These are phyloP conservation scores for Carex scoparia DNA, from an alignment of 176 grass and related monocot species.

Conservation along the genomic window DNA sequence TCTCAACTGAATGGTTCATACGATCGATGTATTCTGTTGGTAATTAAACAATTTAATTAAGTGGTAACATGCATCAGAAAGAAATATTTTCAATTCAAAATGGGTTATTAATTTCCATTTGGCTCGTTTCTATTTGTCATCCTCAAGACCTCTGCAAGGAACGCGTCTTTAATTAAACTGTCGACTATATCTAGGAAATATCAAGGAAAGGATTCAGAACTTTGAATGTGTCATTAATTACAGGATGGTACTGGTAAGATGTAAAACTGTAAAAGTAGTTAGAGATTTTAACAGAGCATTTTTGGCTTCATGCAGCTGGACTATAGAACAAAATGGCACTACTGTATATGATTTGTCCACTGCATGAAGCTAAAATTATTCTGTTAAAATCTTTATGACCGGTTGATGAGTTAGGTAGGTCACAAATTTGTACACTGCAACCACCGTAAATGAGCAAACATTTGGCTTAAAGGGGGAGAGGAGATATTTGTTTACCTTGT, in stretches of 20 bases:
- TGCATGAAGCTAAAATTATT: too few relatives aligned
- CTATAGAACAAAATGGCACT: too few relatives aligned
- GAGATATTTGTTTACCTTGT: neutral
- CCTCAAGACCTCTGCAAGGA: too few relatives aligned
- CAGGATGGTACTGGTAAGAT: neutral
- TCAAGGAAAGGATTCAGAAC: neutral
- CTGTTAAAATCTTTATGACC: too few relatives aligned
- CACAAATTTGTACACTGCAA: neutral
- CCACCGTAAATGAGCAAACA: neutral
- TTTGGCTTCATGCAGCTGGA: too few relatives aligned
- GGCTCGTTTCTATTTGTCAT: too few relatives aligned
- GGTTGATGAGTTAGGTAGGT: neutral
- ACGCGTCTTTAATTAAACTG: neutral
- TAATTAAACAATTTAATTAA: too few relatives aligned
- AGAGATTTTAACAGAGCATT: too few relatives aligned
- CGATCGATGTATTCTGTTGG: too few relatives aligned
- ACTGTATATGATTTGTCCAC: too few relatives aligned
- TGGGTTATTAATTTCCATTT: neutral
- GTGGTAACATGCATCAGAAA: neutral
- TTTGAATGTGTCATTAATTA: conserved; percentile 11
- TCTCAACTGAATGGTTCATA: too few relatives aligned
- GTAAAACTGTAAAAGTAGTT: neutral
- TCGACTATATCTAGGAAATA: neutral
- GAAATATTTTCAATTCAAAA: neutral
- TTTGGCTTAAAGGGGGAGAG: neutral